Evolutionary conservation across 805 yeast genomes (phyloP), one percentile per base, ranked within the genome.

Genomic region (Ogataea nonfermentans): DNA sequence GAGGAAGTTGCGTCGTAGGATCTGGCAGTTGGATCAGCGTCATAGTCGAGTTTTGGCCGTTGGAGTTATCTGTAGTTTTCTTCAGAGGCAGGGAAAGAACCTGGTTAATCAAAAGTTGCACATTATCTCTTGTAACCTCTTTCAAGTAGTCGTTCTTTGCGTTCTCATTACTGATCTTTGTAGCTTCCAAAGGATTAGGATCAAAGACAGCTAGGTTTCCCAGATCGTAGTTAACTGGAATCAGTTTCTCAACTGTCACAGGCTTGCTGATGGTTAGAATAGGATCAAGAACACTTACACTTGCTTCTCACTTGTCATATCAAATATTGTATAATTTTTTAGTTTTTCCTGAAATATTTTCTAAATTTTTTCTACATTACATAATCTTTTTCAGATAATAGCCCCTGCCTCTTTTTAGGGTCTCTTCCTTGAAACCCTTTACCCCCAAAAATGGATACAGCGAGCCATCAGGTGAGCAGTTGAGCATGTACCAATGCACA

Each of bases 121-220:
- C 87, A 62, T 93, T 90, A 57, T 91, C 99, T 68, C 99, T 80
- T 25, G 96, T 79, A 13, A 78, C 68, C 5, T 75, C 66, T 37
- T 73, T 70, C 44, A 93, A 66, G 46, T 82, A 75, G 33, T 67
- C 73, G 61, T 89, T 95, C 54, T 76, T 78, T 30, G 73, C 68
- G 27, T 57, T 57, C 13, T 73, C 71, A 52, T 82, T 74, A 4
- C 71, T 66, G 35, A 87, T 65, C 49, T 76, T 71, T 11, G 68
- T 67, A 28, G 71, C 69, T 49, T 86, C 95, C 49, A 91, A 65
- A 14, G 96, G 95, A 62, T 88, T 90, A 25, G 90, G 71, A 64
- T 91, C 98, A 58, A 87, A 90, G 2, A 85, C 86, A 4, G 96
- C 84, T 40, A 93, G 72, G 62, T 91, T 85, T 24, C 99, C 99